Conservation (phyloP, 2,329 filamentous ascomycete genomes). For the Truncatella angustata region DNA sequence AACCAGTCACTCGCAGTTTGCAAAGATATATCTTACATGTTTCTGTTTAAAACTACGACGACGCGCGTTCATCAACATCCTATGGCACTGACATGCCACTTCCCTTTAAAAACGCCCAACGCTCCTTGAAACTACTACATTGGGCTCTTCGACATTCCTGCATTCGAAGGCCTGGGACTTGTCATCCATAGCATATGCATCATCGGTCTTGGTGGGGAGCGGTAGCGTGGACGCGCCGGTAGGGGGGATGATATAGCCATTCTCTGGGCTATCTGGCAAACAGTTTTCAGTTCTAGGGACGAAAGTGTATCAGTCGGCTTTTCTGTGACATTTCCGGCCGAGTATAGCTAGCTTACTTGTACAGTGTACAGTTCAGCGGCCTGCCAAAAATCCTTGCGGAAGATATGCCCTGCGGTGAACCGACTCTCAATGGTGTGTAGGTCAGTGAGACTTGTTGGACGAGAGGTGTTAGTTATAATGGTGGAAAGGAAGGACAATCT, state of each 20-base stretch:
- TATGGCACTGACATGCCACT: no score
- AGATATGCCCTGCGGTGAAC: constrained; percentile 10
- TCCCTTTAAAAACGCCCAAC: no score
- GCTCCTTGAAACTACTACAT: no score
- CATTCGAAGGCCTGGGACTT: constrained; percentile 10
- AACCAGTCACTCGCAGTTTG: no score
- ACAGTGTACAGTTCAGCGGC: constrained; percentile 11
- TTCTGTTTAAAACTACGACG: no score
- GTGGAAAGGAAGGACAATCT: no score
- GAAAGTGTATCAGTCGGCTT: not conserved
- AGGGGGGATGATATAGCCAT: not conserved
- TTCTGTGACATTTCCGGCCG: not conserved
- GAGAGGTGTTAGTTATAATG: not conserved
- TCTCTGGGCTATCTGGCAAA: constrained; percentile 5
- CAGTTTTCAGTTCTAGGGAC: constrained; percentile 5
- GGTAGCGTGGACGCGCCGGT: not conserved
- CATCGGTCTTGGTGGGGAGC: not conserved
- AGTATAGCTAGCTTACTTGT: no score
- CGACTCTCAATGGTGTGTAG: constrained; percentile 5
- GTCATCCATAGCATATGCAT: constrained; percentile 8
- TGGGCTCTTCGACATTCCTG: no score
- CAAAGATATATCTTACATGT: no score
- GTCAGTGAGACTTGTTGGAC: not conserved
- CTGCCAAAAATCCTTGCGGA: constrained; percentile 7
- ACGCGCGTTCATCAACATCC: no score